Evolutionary conservation across 2,329 filamentous ascomycete species (phyloP), one percentile per base, ranked within the genome.

Genomic region (Helotiales sp.): DNA sequence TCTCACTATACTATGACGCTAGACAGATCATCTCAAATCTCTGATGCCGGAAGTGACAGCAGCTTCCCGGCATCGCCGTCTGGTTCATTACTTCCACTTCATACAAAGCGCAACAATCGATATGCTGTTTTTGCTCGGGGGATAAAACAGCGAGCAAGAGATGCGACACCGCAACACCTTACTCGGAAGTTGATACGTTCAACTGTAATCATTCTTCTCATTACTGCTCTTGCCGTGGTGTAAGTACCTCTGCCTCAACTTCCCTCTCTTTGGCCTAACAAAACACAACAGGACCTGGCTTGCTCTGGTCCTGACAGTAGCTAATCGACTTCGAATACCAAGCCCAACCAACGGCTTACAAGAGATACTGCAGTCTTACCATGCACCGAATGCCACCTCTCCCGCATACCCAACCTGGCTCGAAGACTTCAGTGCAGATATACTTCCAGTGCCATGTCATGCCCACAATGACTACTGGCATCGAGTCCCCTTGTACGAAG

Each of bases 381-480:
- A 46, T 13, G 34, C 47, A n/a, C 58, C 61, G 1, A 61, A 57
- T 24, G 15, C 46, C 24, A 59, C 53, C 8, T 17, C 52, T 13
- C 38, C 58, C 1, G 48, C 52, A 24, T 40, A 12, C 6, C 52
- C 57, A 44, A 46, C 50, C 10, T 63, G 61, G 59, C 30, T 38
- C 4, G 47, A 57, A 47, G 48, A 56, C 27, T 61, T 63, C 44
- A 60, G 51, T 17, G 25, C 12, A 25, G 57, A 34, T 6, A 48
- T 63, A 6, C 12, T 38, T 2, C 61, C 61, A 31, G 40, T 57
- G 3, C 38, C 22, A 33, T 57, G 57, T 48, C 79, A 83, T 65
- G 78, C 75, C 19, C 78, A 83, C 68, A 87, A 86, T 66, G 83
- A 86, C 63, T 86, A 86, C 67, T 76, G 74, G 75, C 71, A 75